Evolutionary conservation across 148 eudicot genomes (phyloP).

Genomic region (Salicornia ramosissima): DNA sequence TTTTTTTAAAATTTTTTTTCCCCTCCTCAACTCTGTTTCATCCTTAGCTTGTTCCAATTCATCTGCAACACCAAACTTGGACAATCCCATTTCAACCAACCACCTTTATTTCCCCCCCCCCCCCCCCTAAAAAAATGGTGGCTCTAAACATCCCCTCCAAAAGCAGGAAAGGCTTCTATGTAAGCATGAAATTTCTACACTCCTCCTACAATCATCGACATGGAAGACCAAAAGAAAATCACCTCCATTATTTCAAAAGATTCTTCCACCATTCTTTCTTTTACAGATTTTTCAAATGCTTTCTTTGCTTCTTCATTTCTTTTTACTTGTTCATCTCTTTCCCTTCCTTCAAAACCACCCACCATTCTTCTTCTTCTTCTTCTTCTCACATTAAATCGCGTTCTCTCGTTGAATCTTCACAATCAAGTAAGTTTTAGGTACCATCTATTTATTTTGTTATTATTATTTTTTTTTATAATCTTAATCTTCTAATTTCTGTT

Average conservation of each 20-base stretch:
- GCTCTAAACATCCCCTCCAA: constrained; percentile 25
- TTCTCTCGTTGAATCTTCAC: neutral
- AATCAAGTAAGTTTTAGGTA: neutral
- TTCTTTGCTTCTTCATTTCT: constrained; percentile 23
- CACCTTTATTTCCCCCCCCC: neutral
- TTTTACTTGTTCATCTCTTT: constrained; percentile 27
- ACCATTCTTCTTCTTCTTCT: neutral
- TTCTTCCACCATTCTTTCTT: neutral
- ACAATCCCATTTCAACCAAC: constrained; percentile 28
- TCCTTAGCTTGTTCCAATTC: too few relatives aligned
- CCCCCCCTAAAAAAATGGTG: constrained; percentile 19
- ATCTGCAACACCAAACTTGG: constrained; percentile 22
- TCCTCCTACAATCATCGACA: neutral
- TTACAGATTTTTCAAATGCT: constrained; percentile 19
- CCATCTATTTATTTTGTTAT: too few relatives aligned
- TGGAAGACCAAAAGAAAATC: neutral
- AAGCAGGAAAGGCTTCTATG: constrained; percentile 29
- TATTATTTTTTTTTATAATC: neutral
- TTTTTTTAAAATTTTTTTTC: neutral
- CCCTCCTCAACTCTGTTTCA: neutral
- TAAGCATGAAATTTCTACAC: neutral
- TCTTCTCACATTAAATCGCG: neutral
- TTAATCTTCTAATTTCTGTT: neutral
- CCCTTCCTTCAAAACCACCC: constrained; percentile 11
- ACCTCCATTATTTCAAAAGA: neutral